Base-by-base conservation (phyloP, 2,329 filamentous ascomycete genomes). In the Magnaporthales sp. region DNA sequence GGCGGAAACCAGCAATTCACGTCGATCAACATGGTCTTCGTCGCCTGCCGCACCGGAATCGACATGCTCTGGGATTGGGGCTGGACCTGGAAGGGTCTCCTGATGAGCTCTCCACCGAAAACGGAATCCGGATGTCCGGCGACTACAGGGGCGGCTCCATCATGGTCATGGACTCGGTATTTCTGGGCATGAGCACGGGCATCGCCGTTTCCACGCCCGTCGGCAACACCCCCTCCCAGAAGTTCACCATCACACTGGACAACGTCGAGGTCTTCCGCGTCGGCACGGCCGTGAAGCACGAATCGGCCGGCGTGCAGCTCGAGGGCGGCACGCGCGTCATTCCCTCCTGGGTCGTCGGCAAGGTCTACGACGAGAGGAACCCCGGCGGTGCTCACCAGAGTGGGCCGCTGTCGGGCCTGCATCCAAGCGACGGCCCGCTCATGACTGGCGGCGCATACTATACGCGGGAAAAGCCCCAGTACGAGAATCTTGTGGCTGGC, bases 1-100 rank as follows among this genome's bases (percentile, higher is more conserved):
- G 67, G 67, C 2, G 56, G 69, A 62, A 75, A 65, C 71, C 66
- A 67, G 31, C 68, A 67, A 63, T 67, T 26, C 63, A 65, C 27
- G 15, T 67, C 68, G 30, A 29, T 3, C 1, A 71, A 68, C 64
- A 26, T 68, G 63, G 19, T 65, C 68, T 60, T 71, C 71, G 11
- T 60, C 69, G 24, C 68, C 54, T 65, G 66, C 32, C 46, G 26
- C 3, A 68, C 61, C 0, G 67, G 24, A 2, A 66, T 65, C 3
- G 31, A 65, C 9, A 1, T 66, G 3, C 19, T 67, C 22, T 68
- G 67, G 67, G 67, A 67, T 38, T 68, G 67, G 67, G 67, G 66
- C 26, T 68, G 67, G 67, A 32, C 66, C 15, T 68, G 61, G 61
- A 29, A 29, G 22, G 61, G 54, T 15, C 29, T 46, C 31, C 46